These are phyloP conservation scores for Malassezia dermatis DNA, from an alignment of 1,284 basidiomycete species.

Conservation along the genomic window DNA sequence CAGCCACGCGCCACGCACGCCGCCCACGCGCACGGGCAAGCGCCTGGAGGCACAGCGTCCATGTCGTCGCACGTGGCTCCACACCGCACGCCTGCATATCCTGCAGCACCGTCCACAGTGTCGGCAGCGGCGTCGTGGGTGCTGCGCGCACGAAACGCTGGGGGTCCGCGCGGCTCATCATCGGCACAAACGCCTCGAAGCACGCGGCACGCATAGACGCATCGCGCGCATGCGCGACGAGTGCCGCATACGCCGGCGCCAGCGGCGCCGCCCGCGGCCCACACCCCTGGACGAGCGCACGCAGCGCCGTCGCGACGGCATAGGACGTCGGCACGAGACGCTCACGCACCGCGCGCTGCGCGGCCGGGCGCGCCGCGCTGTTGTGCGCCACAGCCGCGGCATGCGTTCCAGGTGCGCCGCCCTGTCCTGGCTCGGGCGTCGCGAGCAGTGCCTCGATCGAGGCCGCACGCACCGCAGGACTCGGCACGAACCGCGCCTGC, in stretches of 20 bases:
- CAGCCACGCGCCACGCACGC: neutral
- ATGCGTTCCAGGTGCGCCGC: neutral
- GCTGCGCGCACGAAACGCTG: neutral
- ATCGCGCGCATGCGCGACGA: neutral
- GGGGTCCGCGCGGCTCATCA: constrained; percentile 6
- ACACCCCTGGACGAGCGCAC: constrained; percentile 7
- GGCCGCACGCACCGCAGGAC: neutral
- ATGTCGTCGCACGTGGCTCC: constrained; percentile 6
- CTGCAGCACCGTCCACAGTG: constrained; percentile 8
- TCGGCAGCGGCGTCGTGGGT: neutral
- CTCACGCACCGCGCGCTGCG: neutral
- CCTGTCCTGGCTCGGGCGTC: neutral
- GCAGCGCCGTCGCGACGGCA: constrained; percentile 1
- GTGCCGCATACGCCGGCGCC: neutral
- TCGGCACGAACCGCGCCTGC: constrained; percentile 11
- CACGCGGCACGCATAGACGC: neutral
- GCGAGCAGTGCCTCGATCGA: constrained; percentile 1
- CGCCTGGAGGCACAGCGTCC: constrained; percentile 15
- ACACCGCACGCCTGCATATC: constrained; percentile 4
- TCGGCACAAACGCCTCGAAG: constrained; percentile 14
- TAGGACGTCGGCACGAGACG: constrained; percentile 8
- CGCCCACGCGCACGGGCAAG: constrained; percentile 12
- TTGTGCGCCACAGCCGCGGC: neutral
- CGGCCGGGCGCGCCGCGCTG: constrained; percentile 5
- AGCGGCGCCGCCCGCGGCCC: neutral